Conservation (phyloP, 306 rosid species). For the Cucumis melo region DNA sequence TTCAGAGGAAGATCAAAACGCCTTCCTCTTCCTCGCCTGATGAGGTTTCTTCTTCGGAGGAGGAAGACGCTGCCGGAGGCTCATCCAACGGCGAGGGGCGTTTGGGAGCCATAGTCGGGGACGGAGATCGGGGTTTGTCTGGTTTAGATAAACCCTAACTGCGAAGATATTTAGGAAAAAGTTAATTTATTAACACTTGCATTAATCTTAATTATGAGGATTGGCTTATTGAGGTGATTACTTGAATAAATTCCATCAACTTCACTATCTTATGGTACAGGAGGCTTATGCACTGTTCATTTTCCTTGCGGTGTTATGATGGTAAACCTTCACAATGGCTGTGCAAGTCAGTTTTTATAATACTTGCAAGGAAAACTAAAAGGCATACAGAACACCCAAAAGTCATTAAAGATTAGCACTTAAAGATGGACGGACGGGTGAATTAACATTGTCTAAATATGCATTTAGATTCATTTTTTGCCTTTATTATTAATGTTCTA, state of each 20-base stretch:
- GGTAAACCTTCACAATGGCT: neutral
- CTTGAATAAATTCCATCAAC: neutral
- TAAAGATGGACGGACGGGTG: neutral
- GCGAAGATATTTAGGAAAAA: neutral
- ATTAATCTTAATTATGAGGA: neutral
- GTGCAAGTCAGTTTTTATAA: neutral
- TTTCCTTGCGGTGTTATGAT: no score
- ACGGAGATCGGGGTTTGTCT: neutral
- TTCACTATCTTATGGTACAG: neutral
- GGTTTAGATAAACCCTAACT: neutral
- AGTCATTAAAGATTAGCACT: neutral
- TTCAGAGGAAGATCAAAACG: constrained; percentile 11
- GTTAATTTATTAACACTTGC: neutral
- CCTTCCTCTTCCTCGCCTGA: constrained; percentile 22
- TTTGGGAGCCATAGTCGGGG: constrained; percentile 39
- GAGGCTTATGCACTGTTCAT: neutral
- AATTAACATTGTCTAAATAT: neutral
- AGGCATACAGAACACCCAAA: neutral
- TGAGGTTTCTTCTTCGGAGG: constrained; percentile 16
- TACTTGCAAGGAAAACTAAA: neutral
- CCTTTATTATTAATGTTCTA: neutral
- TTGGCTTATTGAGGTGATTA: neutral
- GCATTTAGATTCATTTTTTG: neutral
- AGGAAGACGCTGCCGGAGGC: constrained; percentile 58
- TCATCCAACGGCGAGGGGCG: constrained; percentile 53